A percentile compares a stretch with the other conserved stretches of the same genome.
Evolutionary conservation across 495 filamentous ascomycete genomes (phyloP).

Genomic region (Podospora appendiculata): DNA sequence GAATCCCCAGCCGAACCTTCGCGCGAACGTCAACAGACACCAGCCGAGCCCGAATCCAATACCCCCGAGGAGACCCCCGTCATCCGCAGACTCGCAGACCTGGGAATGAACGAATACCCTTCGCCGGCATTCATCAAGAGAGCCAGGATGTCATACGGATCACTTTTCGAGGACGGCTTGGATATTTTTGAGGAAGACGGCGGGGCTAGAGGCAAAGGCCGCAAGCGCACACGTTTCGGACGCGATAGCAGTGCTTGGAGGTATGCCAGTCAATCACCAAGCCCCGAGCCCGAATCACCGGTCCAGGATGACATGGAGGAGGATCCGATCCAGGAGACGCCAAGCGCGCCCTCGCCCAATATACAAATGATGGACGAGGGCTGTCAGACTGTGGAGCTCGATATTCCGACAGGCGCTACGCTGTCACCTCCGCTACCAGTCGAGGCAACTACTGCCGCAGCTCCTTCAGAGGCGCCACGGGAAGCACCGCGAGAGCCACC

Average conservation of each 20-base stretch:
- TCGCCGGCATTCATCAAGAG: constrained; percentile 75
- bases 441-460: background rate
- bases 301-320: constrained; percentile 29
- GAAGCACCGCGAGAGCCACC: no score
- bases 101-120: constrained; percentile 41
- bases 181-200: constrained; percentile 69
- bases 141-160: constrained; percentile 51
- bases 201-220: constrained; percentile 54
- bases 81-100: constrained; percentile 12
- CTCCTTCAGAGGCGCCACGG: background rate
- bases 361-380: constrained; percentile 38
- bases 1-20: constrained; percentile 4
- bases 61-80: background rate
- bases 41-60: constrained; percentile 1
- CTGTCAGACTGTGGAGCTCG: constrained; percentile 36
- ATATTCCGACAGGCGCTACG: background rate
- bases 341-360: constrained; percentile 9
- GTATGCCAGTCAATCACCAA: constrained; percentile 58
- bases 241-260: constrained; percentile 61
- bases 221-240: constrained; percentile 68
- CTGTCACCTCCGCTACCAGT: background rate
- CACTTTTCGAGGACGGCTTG: constrained; percentile 48
- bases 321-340: constrained; percentile 3
- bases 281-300: constrained; percentile 42
- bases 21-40: background rate